Percentiles rank a stretch among this genome's conserved stretches.
Evolutionary conservation across 495 filamentous ascomycete species (phyloP).

Genomic region (Chaetomium tenue): DNA sequence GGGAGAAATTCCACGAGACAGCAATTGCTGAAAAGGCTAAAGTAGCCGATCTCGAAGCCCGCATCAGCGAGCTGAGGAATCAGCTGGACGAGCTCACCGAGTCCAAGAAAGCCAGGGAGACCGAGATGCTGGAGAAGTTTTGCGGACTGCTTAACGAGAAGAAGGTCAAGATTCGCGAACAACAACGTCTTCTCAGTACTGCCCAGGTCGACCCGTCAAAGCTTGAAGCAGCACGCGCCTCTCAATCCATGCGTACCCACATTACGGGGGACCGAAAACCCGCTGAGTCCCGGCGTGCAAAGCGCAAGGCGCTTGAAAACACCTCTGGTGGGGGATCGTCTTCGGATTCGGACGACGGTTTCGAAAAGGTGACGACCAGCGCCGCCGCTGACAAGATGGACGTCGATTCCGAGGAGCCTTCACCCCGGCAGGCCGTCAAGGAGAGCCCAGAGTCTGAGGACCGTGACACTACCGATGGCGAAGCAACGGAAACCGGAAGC

Average conservation of each 20-base stretch:
- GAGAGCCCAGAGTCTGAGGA: slow-evolving; percentile 30
- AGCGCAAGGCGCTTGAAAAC: slow-evolving; percentile 49
- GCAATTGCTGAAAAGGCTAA: slow-evolving; percentile 46
- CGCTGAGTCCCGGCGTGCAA: slow-evolving; percentile 40
- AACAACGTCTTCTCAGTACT: slow-evolving; percentile 65
- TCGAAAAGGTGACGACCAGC: slow-evolving; percentile 41
- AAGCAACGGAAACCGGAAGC: slow-evolving; percentile 41
- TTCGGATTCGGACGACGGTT: slow-evolving; percentile 47
- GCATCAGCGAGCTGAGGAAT: slow-evolving; percentile 47
- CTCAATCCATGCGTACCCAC: slow-evolving; percentile 2
- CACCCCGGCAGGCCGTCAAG: background rate
- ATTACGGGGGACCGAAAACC: background rate
- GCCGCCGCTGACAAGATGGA: slow-evolving; percentile 47
- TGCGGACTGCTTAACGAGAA: slow-evolving; percentile 75
- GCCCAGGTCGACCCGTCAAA: slow-evolving; percentile 55
- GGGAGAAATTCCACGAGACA: slow-evolving; percentile 38
- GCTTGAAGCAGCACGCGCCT: slow-evolving; percentile 26
- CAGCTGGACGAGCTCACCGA: slow-evolving; percentile 64
- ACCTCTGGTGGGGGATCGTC: slow-evolving; percentile 43
- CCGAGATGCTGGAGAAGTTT: slow-evolving; percentile 68
- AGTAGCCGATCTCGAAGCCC: slow-evolving; percentile 50
- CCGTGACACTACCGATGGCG: slow-evolving; percentile 43
- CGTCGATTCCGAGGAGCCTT: slow-evolving; percentile 41
- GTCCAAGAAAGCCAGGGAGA: slow-evolving; percentile 66
- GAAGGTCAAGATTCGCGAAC: slow-evolving; percentile 86